phyloP scores from a whole-genome alignment of 73 alveolate species.

The Stentor roeselii region DNA sequence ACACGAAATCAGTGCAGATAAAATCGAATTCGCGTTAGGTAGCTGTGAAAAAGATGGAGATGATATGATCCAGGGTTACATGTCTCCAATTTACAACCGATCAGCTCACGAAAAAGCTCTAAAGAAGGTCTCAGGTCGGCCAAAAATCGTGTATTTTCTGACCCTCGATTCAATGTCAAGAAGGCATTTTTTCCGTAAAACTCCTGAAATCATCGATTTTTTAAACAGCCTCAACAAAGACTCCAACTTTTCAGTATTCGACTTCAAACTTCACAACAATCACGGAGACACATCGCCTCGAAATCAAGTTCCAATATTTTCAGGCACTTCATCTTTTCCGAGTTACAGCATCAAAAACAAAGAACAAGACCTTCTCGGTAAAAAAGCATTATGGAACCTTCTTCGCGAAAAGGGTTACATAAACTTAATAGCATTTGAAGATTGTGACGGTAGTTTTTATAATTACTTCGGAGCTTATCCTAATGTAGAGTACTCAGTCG shows the following conservation, averaged over 20 bases:
- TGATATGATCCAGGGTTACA: not conserved
- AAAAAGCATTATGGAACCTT: not conserved
- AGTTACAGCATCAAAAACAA: not conserved
- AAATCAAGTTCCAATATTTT: slow-evolving; percentile 8
- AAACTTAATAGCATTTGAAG: not conserved
- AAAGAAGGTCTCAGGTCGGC: not conserved
- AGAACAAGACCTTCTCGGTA: not conserved
- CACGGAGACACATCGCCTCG: not conserved
- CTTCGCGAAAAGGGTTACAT: not conserved
- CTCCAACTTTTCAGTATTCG: not conserved
- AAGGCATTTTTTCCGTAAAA: slow-evolving; percentile 1
- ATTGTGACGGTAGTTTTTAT: not conserved
- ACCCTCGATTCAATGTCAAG: not conserved
- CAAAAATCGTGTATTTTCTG: not conserved
- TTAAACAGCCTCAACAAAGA: not conserved
- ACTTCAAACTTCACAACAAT: not conserved
- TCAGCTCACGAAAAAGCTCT: not conserved
- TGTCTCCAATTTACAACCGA: not conserved
- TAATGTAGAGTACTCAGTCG: not conserved
- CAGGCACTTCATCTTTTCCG: not conserved
- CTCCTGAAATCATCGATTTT: not conserved
- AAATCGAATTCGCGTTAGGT: not conserved
- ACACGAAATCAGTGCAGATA: not conserved
- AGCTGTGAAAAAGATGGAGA: not conserved
- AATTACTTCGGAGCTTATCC: not conserved